Evolutionary conservation across 2,329 filamentous ascomycete species (phyloP).

Genomic region (Penicillium verrucosum): DNA sequence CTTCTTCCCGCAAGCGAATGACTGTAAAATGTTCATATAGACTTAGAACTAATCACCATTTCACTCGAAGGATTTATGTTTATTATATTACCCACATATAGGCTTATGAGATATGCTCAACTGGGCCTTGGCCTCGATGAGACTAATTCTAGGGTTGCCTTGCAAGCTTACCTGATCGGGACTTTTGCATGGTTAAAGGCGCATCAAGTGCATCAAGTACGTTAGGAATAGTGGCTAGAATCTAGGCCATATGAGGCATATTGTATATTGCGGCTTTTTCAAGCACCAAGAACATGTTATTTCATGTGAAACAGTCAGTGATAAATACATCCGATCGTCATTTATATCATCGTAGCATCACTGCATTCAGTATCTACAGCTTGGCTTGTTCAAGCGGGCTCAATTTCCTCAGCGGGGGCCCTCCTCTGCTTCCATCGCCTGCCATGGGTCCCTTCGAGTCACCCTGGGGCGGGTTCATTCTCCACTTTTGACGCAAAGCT

Average conservation of each 20-base stretch:
- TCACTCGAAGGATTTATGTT: too few species aligned
- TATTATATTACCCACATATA: too few species aligned
- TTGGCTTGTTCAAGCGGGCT: conserved; percentile 24
- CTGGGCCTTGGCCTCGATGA: background rate
- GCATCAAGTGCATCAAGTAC: too few species aligned
- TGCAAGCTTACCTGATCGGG: too few species aligned
- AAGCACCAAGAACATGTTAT: background rate
- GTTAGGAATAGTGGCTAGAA: background rate
- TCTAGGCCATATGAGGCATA: background rate
- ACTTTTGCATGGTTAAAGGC: too few species aligned
- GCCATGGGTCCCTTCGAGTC: conserved; percentile 12
- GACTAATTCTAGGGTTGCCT: background rate
- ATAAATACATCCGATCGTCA: background rate
- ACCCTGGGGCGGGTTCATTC: conserved; percentile 8
- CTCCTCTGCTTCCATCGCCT: conserved; percentile 30
- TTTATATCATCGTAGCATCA: background rate
- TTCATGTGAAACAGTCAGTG: background rate
- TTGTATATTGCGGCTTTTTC: background rate
- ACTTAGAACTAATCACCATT: background rate
- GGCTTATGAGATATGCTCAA: background rate
- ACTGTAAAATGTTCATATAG: too few species aligned
- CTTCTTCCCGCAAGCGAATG: background rate
- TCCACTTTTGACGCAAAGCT: conserved; percentile 62
- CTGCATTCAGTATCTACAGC: conserved; percentile 8
- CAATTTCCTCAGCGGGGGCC: conserved; percentile 25